Base-by-base conservation (phyloP, 1,139 yeast genomes). In the Wickerhamomyces sp. region DNA sequence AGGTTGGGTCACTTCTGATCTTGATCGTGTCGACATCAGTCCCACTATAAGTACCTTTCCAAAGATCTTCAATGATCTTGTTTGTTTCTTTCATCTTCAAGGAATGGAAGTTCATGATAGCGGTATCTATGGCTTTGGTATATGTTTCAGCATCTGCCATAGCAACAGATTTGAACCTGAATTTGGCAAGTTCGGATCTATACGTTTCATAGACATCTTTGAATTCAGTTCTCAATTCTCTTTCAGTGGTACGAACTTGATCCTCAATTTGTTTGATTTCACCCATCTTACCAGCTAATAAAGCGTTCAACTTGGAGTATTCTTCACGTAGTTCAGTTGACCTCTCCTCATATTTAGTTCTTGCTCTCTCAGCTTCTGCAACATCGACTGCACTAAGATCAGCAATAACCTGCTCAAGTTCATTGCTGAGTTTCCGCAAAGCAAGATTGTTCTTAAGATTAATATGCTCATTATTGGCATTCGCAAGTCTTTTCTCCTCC, bases 1-100 rank as follows among this genome's bases (percentile, higher is more conserved):
- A 61, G 31, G 79, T 82, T 30, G 76, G 78, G 48, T 89, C 97
- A 32, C 95, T 82, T 47, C 80, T 73, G 41, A 93, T 87, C 48
- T 84, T 75, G 36, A 93, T 89, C 0, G 94, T 78, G 53, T 93
- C 96, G 29, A 93, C 88, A 58, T 93, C 99, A 1, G 96, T 82
- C 2, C 98, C 98, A 45, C 84, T 83, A 53, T 93, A 93, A 0
- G 99, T 91, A 37, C 77, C 78, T 41, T 87, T 84, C 99, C 99
- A 93, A 29, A 91, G 61, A 51, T 88, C 96, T 51, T 85, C 91
- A 33, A 93, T 68, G 21, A 87, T 84, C 41, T 84, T 68, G 58
- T 93, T 93, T 50, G 91, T 88, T 50, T 89, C 96, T 46, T 78
- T 78, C 98, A 93, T 93, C 56, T 93, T 93, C 41, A 83, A 65